Evolutionary conservation across 768 basidiomycete species (phyloP).

Genomic region (Xanthoconium purpureum): DNA sequence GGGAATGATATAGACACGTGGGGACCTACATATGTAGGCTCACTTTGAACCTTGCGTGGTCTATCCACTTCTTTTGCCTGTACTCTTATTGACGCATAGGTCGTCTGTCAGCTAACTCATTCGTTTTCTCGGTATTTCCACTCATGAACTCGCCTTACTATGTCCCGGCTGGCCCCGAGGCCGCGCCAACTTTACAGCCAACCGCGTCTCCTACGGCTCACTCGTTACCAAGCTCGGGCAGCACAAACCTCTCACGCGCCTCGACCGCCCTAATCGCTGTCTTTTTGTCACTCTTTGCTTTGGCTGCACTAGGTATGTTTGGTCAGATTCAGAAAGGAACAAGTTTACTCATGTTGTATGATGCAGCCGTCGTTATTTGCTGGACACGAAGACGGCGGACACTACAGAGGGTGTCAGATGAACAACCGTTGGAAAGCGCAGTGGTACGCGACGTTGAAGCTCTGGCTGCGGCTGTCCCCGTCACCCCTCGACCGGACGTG

Average conservation of each 20-base stretch:
- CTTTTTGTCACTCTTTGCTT: conserved; percentile 17
- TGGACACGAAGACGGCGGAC: conserved; percentile 12
- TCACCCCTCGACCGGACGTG: conserved; percentile 26
- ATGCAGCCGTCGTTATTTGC: conserved; percentile 9
- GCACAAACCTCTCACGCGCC: not conserved
- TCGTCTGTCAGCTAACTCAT: not conserved
- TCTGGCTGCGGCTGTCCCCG: conserved; percentile 13
- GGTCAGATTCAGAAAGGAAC: not conserved
- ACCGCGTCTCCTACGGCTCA: not conserved
- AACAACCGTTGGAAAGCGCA: conserved; percentile 4
- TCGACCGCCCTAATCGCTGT: not conserved
- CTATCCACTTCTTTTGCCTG: not conserved
- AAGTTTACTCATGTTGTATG: not conserved
- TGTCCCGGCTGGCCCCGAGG: conserved; percentile 6
- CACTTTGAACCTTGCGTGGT: not conserved
- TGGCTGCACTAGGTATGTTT: conserved; percentile 27
- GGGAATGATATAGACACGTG: not conserved
- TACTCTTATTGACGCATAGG: conserved; percentile 1
- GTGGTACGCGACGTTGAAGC: conserved; percentile 18
- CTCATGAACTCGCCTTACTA: conserved; percentile 6
- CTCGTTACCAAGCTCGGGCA: not conserved
- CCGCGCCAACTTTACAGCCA: conserved; percentile 3
- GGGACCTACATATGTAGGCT: conserved; percentile 9
- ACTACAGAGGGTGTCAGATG: not conserved
- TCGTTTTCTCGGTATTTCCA: not conserved